These are phyloP conservation scores for Penicillium sp. DNA, from an alignment of 2,329 filamentous ascomycete genomes.

Conservation along the genomic window DNA sequence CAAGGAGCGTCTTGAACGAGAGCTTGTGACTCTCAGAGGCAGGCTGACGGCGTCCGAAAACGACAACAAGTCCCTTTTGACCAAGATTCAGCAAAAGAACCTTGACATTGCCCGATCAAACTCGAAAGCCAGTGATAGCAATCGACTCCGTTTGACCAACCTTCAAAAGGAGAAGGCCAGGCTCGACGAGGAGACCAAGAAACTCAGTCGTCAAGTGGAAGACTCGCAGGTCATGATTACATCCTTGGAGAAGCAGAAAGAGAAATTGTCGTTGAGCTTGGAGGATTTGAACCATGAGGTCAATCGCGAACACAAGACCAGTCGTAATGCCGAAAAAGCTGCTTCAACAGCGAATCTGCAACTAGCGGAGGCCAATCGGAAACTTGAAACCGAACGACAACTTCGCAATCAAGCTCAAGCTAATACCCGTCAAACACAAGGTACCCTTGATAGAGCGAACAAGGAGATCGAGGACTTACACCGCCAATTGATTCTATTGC, in stretches of 20 bases:
- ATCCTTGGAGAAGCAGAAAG: slow-evolving; percentile 87
- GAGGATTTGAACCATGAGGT: slow-evolving; percentile 94
- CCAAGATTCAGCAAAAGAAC: slow-evolving; percentile 96
- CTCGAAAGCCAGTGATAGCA: slow-evolving; percentile 80
- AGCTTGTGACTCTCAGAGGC: slow-evolving; percentile 87
- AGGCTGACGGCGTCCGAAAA: slow-evolving; percentile 90
- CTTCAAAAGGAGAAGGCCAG: slow-evolving; percentile 81
- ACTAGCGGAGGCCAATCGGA: slow-evolving; percentile 83
- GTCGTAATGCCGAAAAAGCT: slow-evolving; percentile 84
- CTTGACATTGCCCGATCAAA: slow-evolving; percentile 90
- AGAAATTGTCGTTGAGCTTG: slow-evolving; percentile 82
- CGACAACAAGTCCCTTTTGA: slow-evolving; percentile 90
- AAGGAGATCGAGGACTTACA: slow-evolving; percentile 78
- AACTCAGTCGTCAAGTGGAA: slow-evolving; percentile 78
- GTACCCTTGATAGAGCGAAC: slow-evolving; percentile 74
- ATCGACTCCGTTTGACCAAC: slow-evolving; percentile 71
- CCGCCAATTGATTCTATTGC: slow-evolving; percentile 74
- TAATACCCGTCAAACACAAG: slow-evolving; percentile 78
- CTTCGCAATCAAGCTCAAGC: slow-evolving; percentile 80
- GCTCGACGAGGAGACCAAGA: slow-evolving; percentile 77
- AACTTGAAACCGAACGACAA: slow-evolving; percentile 85
- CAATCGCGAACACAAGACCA: slow-evolving; percentile 83
- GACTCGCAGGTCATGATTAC: slow-evolving; percentile 81
- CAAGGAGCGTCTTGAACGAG: slow-evolving; percentile 88
- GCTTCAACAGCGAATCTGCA: slow-evolving; percentile 78